Evolutionary conservation across 2,329 filamentous ascomycete species (phyloP).

Genomic region (Pseudogymnoascus sp.): DNA sequence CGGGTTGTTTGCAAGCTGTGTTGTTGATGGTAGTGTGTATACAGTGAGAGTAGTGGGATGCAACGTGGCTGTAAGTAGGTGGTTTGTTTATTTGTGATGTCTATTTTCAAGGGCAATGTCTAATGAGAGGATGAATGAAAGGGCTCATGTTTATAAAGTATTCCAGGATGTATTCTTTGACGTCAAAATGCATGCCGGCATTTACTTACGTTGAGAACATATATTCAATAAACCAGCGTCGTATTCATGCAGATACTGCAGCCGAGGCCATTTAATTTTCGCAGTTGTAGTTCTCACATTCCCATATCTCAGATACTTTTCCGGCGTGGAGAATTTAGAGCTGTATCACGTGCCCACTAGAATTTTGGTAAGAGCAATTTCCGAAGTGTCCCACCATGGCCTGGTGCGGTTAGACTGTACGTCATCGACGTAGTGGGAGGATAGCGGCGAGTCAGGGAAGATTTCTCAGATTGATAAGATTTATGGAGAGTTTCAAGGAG

Average conservation of each 20-base stretch:
- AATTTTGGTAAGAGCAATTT: background rate
- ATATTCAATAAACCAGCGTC: background rate
- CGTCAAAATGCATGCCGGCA: background rate
- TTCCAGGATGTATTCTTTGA: background rate
- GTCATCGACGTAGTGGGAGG: background rate
- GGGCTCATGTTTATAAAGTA: background rate
- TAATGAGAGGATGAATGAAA: background rate
- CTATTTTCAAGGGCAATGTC: background rate
- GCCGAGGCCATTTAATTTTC: background rate
- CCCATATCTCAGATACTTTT: background rate
- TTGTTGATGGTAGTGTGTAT: background rate
- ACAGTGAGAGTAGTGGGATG: background rate
- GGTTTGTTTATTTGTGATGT: background rate
- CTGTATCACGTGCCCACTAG: background rate
- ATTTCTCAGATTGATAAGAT: background rate
- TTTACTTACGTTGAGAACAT: background rate
- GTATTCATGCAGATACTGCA: background rate
- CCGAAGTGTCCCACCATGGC: background rate
- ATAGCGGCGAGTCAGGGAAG: background rate
- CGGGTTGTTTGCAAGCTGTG: background rate
- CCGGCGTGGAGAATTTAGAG: background rate
- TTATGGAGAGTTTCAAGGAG: background rate
- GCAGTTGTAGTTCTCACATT: background rate
- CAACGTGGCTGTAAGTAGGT: background rate
- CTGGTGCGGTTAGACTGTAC: background rate